Base-by-base conservation (phyloP, 768 basidiomycete genomes). In the Rhizopogon roseolus region DNA sequence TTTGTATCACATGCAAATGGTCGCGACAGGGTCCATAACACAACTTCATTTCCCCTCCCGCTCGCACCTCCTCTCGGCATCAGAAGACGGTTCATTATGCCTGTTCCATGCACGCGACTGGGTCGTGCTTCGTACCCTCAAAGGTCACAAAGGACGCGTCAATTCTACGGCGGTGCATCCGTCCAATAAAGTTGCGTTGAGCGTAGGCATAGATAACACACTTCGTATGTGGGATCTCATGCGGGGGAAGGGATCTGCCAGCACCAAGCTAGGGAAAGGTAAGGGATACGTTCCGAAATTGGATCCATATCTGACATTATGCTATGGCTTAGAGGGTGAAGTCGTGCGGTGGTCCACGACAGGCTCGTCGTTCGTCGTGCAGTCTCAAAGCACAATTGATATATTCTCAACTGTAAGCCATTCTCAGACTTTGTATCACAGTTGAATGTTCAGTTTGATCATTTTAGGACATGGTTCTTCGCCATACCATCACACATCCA, bases 191-290 rank as follows among this genome's bases (percentile, higher is more conserved):
- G 81, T 98, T 16, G 95, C 88, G 0, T 69, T 99, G 39, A 93
- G 86, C 56, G 93, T 98, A 0, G 96, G 97, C 6, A 87, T 85
- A 62, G 97, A 98, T 63, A 78, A 81, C 58, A 91, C 90, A 3
- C 60, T 98, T 54, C 81, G 94, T 41, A 97, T 99, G 95, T 99
- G 97, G 97, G 97, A 99, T 75, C 74, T 99, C 46, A 95, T 98
- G 91, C 76, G 95, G 42, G 96, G 96, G 0, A 88, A 88, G 67
- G 91, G 92, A 4, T 83, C 83, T 10, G 93, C 92, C 6, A 93
- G 93, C 67, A 88, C 83, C 43, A 94, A 95, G 65, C 69, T 99
- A 5, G 91, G 92, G 19, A 89, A 86, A 73, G 94, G 94, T 91
- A 55, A 52, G 77, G 2, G 25, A 22, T 16, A 22, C 27, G 8